Evolutionary conservation across 192 early-diverging fungal genomes (phyloP), one percentile per base, ranked within the genome.

Genomic region (Thoreauomyces humboldtii): DNA sequence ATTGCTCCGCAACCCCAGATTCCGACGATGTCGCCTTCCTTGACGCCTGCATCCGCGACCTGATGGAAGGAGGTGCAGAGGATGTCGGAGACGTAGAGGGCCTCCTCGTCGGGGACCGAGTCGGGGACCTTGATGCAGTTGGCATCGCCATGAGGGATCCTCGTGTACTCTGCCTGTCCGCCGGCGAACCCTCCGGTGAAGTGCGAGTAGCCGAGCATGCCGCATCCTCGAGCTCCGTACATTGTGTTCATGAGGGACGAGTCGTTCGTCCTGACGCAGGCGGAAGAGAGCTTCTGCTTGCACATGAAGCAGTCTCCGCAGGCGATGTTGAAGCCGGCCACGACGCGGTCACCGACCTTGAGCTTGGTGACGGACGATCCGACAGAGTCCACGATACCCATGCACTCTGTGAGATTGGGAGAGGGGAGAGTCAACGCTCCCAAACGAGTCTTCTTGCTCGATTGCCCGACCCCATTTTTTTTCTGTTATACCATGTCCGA

Each of bases 1-100:
- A 83, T 75, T 31, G 82, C 78, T 17, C 78, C 82, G 46, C 56
- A 28, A 44, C 81, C 82, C 82, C 82, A 84, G 29, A 84, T 69
- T 34, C 69, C 80, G 56, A 84, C 70, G 28, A 65, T 72, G 14
- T 82, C 74, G 15, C 67, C 73, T 61, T 72, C 57, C 24, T 52
- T 52, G 5, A 52, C 50, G 15, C 50, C 50, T 15, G 50, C 50
- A 29, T 52, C 50, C 3, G 50, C 21, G 24, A 52, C 50, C 31
- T 52, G 50, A 15, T 52, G 50, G 50, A 52, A 52, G 15, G 50
- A 52, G 50, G 80, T 83, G 44, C 59, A 61, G 21, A 81, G 69
- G 22, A 80, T 63, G 61, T 80, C 80, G 2, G 78, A 78, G 4
- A 84, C 59, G 22, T 52, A 76, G 1, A 84, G 35, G 0, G 74